Evolutionary conservation across 345 rosid species (phyloP), one percentile per base, ranked within the genome.

Genomic region (Hibiscus trionum): DNA sequence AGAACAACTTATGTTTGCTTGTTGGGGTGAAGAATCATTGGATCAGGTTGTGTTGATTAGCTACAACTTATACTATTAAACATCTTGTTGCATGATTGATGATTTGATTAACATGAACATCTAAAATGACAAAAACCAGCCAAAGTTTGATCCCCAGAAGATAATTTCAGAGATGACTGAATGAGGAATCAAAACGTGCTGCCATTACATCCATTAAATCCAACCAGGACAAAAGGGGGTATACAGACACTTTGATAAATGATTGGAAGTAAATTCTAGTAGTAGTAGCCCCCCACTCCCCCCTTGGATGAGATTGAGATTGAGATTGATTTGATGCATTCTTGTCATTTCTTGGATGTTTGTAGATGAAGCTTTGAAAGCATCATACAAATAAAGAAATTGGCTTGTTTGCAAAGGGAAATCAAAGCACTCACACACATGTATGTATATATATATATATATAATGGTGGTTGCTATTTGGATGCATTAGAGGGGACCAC

Each of bases 401-500:
- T 66, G 81, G 77, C 73, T 76, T 66, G 76, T 66, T 81, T 75
- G 57, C 14, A 29, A 47, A 37, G 53, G 44, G 52, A 12, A 49
- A 70, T 19, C 12, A 53, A 58, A 47, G 16, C 52, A 11, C 52
- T 21, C 24, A 21, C 24, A 21, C 24, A 21, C 24, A 21, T 21
- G 24, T 21, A 21, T 21, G 1, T 21, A 47, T 4, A 11, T 12
- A 67, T 17, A 57, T 52, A 16, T 17, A 57, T 52, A 16, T 61
- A 70, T 27, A 42, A 31, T 33, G 77, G 75, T 78, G 58, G 80
- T 74, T 80, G 73, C 71, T 72, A 71, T 59, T 63, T 78, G 78
- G 80, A 73, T 69, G 71, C 67, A 70, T 64, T 7, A 6, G 26
- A 61, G 14, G 82, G 81, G 86, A 72, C 84, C 81, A 75, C 75